A percentile compares a stretch with the other conserved stretches of the same genome.
Conservation (phyloP, 2,329 filamentous ascomycete species). For the Escovopsis sp. region DNA sequence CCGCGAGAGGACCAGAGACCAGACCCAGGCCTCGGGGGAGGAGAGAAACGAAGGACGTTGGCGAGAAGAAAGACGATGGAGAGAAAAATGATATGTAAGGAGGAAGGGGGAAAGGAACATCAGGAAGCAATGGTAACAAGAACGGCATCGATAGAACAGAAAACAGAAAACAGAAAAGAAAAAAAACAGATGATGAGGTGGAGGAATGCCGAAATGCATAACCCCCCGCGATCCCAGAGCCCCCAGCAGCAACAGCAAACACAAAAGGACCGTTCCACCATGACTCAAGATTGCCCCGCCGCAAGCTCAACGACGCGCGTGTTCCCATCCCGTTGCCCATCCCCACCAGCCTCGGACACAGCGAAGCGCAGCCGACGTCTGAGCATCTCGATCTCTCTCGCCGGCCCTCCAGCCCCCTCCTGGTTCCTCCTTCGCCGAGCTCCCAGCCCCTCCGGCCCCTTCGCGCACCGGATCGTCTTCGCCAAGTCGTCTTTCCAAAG, state of each 20-base stretch:
- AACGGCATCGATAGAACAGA: neutral
- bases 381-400: neutral
- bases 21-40: neutral
- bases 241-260: neutral
- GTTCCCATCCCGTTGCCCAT: no score
- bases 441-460: slow-evolving; percentile 2
- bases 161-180: neutral
- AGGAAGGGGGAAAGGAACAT: slow-evolving; percentile 4
- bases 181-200: neutral
- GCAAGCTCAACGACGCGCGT: neutral
- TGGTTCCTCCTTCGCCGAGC: neutral
- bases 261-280: neutral
- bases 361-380: no score
- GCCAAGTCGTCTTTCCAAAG: slow-evolving; percentile 3
- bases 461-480: neutral
- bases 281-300: neutral
- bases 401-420: neutral
- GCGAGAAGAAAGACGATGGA: neutral
- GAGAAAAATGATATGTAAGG: neutral
- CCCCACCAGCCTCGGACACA: no score
- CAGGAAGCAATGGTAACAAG: slow-evolving; percentile 2
- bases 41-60: neutral
- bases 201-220: neutral
- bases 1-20: neutral
- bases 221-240: neutral